Evolutionary conservation across 2,329 filamentous ascomycete genomes (phyloP), one percentile per base, ranked within the genome.

Genomic region (Sclerotinia minor): DNA sequence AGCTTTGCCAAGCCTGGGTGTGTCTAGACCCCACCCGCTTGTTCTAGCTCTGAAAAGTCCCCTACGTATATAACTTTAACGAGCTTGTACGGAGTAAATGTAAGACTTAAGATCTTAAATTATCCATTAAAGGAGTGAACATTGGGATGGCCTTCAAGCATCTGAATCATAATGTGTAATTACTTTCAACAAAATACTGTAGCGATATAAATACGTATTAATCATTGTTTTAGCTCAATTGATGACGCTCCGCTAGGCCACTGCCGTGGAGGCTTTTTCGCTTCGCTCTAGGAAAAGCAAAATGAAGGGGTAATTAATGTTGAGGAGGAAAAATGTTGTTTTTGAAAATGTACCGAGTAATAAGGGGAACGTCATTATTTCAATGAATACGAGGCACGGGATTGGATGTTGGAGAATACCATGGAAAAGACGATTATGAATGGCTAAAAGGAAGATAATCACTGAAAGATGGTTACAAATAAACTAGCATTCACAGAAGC

Each of bases 41-140:
- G 38, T 15, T 35, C 53, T n/a, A 35, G 35, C 32, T 32, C 32
- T 32, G 32, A 32, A 32, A 54, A 13, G 35, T 15, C 38, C 58
- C 58, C 58, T 60, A n/a, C n/a, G n/a, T n/a, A n/a, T n/a, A 49
- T 60, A 24, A 32, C 17, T 60, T 60, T 60, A 60, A 60, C 58
- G 58, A 60, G n/a, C 6, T 5, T 60, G 21, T 32, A 7, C 32
- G 35, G 13, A 19, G 29, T 29, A 29, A 29, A 29, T 29, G 2
- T 35, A 35, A 35, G 32, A 6, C 7, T 29, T 35, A 35, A 35
- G 32, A 6, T 35, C 32, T 6, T 29, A 26, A 29, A 24, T 3
- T 3, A 59, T 3, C 21, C 1, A 29, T 3, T 15, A 38, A 54
- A 5, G 29, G 53, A 55, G 38, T 38, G 32, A 15, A 55, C 5